These are phyloP conservation scores for Magnolia kwangsiensis DNA, from an alignment of 164 flowering plant genomes.

Conservation along the genomic window DNA sequence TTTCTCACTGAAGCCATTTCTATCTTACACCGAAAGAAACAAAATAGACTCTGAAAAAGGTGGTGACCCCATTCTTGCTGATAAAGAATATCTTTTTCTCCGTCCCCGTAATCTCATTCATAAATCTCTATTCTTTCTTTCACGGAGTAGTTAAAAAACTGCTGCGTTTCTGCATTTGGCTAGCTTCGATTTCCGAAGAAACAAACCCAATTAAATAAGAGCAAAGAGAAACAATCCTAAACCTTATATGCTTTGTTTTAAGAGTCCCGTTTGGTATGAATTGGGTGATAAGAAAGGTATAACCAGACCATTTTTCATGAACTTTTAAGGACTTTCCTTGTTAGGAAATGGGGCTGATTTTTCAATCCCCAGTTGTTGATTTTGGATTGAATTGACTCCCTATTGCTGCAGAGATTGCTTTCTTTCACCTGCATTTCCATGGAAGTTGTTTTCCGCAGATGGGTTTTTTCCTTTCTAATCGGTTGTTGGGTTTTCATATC, in stretches of 20 bases:
- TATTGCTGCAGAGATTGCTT: background rate
- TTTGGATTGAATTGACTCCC: background rate
- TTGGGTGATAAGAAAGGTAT: slow-evolving; percentile 41
- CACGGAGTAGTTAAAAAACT: background rate
- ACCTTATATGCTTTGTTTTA: slow-evolving; percentile 21
- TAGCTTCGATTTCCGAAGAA: background rate
- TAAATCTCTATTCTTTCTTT: background rate
- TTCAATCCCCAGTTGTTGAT: background rate
- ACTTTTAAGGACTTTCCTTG: background rate
- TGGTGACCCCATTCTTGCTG: background rate
- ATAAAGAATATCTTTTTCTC: background rate
- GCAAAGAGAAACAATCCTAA: background rate
- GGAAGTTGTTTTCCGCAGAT: slow-evolving; percentile 48
- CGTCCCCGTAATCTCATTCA: background rate
- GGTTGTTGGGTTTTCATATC: slow-evolving; percentile 37
- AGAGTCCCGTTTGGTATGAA: slow-evolving; percentile 33
- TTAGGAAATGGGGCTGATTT: slow-evolving; percentile 5
- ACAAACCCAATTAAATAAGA: background rate
- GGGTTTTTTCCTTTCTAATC: slow-evolving; percentile 44
- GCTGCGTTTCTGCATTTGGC: background rate
- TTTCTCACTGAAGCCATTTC: background rate
- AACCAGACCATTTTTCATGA: slow-evolving; percentile 8
- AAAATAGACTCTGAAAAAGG: background rate
- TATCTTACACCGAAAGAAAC: slow-evolving; percentile 5
- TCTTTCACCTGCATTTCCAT: slow-evolving; percentile 31